These are phyloP conservation scores for Choiromyces venosus DNA, from an alignment of 495 filamentous ascomycete species.

Conservation along the genomic window DNA sequence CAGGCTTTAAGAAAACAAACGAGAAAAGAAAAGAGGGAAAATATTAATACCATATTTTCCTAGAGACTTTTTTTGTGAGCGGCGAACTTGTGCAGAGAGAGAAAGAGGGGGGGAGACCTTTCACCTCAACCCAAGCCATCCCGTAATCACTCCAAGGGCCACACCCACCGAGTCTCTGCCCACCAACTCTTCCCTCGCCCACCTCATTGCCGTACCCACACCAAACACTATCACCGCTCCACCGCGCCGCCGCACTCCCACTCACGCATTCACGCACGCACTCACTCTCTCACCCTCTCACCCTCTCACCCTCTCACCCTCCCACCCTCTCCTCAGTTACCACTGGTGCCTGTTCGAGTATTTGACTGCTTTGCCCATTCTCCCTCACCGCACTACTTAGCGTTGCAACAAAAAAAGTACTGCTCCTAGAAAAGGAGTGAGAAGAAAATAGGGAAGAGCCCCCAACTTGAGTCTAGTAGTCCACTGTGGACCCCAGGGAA, in stretches of 20 bases:
- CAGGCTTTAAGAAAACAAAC: not conserved
- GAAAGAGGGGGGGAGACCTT: not conserved
- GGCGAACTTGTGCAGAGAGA: not conserved
- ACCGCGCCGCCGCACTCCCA: constrained; percentile 18
- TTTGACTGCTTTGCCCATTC: not conserved
- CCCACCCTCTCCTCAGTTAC: not conserved
- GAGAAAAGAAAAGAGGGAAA: not conserved
- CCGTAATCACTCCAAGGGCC: not conserved
- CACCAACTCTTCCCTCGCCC: not conserved
- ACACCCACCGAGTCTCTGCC: not conserved
- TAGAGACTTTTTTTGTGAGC: not conserved
- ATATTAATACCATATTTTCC: not conserved
- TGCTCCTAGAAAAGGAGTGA: not conserved
- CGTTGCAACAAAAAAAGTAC: not conserved
- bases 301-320: constrained; percentile 7
- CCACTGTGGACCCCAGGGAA: not conserved
- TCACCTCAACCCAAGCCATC: not conserved
- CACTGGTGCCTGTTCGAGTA: not conserved
- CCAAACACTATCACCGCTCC: constrained; percentile 17
- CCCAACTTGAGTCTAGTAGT: not conserved
- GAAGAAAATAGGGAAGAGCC: not conserved
- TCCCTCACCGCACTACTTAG: not conserved
- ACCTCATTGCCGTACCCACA: constrained; percentile 15
- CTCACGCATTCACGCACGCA: constrained; percentile 11
- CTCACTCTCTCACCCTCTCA: constrained; percentile 17